phyloP scores from a whole-genome alignment of 495 filamentous ascomycete genomes.

The Penicillium desertorum region DNA sequence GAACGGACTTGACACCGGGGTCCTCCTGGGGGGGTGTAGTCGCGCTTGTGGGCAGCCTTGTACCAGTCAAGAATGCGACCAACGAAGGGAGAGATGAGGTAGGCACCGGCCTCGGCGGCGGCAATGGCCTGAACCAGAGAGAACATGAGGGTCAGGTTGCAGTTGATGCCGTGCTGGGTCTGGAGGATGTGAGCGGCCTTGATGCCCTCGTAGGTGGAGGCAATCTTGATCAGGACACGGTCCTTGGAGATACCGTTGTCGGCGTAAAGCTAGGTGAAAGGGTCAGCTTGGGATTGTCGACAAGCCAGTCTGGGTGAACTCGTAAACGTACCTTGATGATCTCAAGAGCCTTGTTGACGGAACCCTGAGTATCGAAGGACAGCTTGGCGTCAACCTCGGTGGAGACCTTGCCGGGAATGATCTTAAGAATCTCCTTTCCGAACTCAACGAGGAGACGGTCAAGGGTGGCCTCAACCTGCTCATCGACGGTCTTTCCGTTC shows the following conservation, averaged over 20 bases:
- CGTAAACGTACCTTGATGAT: constrained; percentile 77
- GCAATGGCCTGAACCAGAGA: constrained; percentile 93
- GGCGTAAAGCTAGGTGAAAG: constrained; percentile 74
- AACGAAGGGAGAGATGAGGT: constrained; percentile 99
- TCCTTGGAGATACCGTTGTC: constrained; percentile 86
- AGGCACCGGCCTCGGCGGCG: constrained; percentile 93
- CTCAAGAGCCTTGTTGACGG: constrained; percentile 93
- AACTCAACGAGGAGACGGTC: constrained; percentile 97
- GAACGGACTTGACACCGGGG: constrained; percentile 94
- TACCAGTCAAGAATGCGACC: constrained; percentile 99
- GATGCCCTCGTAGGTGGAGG: constrained; percentile 84
- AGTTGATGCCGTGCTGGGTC: constrained; percentile 90
- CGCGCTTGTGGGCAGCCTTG: constrained; percentile 94
- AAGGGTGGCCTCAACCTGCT: constrained; percentile 77
- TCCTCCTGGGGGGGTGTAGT: constrained; percentile 85
- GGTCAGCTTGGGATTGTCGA: not conserved
- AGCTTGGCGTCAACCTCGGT: constrained; percentile 97
- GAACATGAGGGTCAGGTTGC: constrained; percentile 99
- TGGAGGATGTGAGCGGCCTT: constrained; percentile 94
- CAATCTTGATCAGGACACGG: constrained; percentile 68
- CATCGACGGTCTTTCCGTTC: constrained; percentile 61
- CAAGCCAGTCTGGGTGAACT: not conserved
- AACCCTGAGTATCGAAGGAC: constrained; percentile 92
- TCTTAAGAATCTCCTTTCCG: constrained; percentile 94
- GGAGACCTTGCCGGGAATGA: constrained; percentile 97